These are phyloP conservation scores for Psophocarpus tetragonolobus DNA, from an alignment of 306 rosid genomes.

Conservation along the genomic window DNA sequence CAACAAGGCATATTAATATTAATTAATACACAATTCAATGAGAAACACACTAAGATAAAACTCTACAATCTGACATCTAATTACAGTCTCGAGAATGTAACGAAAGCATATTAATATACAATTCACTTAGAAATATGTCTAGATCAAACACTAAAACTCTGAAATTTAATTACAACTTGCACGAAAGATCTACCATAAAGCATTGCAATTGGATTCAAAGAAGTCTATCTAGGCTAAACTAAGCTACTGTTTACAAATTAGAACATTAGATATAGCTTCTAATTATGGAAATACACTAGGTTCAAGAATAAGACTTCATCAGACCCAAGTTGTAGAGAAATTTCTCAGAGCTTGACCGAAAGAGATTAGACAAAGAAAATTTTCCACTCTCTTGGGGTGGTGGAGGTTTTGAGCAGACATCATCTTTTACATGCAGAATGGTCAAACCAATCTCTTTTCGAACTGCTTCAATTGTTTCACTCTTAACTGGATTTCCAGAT, in stretches of 20 bases:
- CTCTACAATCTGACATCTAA: slow-evolving; percentile 41
- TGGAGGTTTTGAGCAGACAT: slow-evolving; percentile 54
- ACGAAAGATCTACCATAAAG: slow-evolving; percentile 33
- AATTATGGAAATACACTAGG: slow-evolving; percentile 10
- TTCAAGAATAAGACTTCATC: slow-evolving; percentile 75
- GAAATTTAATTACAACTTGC: slow-evolving; percentile 35
- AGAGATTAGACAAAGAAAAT: slow-evolving; percentile 70
- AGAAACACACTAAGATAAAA: slow-evolving; percentile 26
- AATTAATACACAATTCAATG: slow-evolving; percentile 10
- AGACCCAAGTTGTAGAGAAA: slow-evolving; percentile 88
- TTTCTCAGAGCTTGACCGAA: slow-evolving; percentile 83
- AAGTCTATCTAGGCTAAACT: slow-evolving; percentile 34
- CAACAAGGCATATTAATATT: slow-evolving; percentile 8
- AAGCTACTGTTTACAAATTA: slow-evolving; percentile 45
- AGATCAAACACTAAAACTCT: slow-evolving; percentile 40
- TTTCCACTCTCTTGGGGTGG: slow-evolving; percentile 56
- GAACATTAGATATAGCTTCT: slow-evolving; percentile 17
- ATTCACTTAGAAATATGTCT: slow-evolving; percentile 18
- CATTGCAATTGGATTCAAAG: slow-evolving; percentile 33
- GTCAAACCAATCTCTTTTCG: slow-evolving; percentile 80
- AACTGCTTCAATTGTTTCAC: slow-evolving; percentile 85
- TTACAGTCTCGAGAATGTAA: slow-evolving; percentile 10
- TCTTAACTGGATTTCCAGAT: slow-evolving; percentile 78
- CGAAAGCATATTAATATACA: slow-evolving; percentile 23
- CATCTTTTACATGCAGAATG: slow-evolving; percentile 68